Base-by-base conservation (phyloP, 441 rosid species). In the Bocquillonia castaneifolia region DNA sequence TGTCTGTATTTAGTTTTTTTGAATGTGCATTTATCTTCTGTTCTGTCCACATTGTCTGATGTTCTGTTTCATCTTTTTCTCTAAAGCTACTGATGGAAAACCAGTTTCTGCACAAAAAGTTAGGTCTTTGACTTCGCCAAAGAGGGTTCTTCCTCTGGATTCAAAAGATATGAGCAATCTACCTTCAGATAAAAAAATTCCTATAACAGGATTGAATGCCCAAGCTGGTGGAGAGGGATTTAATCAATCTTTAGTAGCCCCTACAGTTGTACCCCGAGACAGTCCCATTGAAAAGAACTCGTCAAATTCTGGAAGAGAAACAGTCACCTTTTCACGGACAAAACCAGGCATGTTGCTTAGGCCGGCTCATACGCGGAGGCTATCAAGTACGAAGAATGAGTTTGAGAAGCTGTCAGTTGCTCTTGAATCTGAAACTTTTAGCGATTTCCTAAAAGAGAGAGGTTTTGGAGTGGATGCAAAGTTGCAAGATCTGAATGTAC, bases 301-400 rank as follows among this genome's bases (percentile, higher is more conserved):
- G 58, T 72, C 82, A 25, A 67, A 74, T 63, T 74, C 94, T 73
- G 77, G 64, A 72, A 84, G 67, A 71, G 86, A 86, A 72, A 76
- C 85, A 55, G 74, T 91, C 77, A 68, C 85, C 64, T 90, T 83
- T 80, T 83, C 94, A 70, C 86, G 72, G 85, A 92, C 98, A 25
- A 87, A 81, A 76, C 91, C 96, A 3, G 97, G 97, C 29, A 85
- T 88, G 98, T 75, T 88, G 82, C 89, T 87, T 29, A 84, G 85
- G 81, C 99, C 99, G 72, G 90, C 92, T 81, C 89, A 86, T 77
- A 67, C 76, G 25, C 85, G 88, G 74, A 87, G 76, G 79, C 85
- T 78, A 28, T 86, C 89, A 57, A 70, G 68, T 75, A 77, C 72
- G 80, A 92, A 77, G 79, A 72, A 59, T 69, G 97, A 90, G 44